Evolutionary conservation across 208 protist species (phyloP).

Genomic region (Trypanosomatidae sp.): DNA sequence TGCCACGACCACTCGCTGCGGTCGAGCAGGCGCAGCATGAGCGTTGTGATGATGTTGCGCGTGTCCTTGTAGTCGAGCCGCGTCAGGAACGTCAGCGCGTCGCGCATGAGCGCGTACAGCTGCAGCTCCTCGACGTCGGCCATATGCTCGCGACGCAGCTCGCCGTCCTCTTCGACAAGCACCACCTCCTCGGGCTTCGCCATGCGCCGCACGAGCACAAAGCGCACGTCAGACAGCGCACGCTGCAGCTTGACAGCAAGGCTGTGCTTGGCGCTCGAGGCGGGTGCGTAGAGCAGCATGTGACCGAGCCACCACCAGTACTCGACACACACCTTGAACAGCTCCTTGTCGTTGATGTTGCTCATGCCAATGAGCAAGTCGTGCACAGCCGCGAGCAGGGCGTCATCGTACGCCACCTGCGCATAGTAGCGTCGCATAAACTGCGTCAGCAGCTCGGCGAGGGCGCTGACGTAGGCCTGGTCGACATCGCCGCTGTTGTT

Average conservation of each 20-base stretch:
- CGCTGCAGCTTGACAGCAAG: slow-evolving; percentile 38
- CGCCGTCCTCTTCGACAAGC: slow-evolving; percentile 97
- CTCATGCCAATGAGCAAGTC: slow-evolving; percentile 92
- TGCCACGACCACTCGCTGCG: slow-evolving; percentile 92
- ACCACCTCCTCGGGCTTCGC: slow-evolving; percentile 99
- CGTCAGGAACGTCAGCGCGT: slow-evolving; percentile 96
- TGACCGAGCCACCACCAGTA: slow-evolving; percentile 95
- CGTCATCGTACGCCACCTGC: slow-evolving; percentile 81
- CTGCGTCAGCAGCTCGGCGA: slow-evolving; percentile 88
- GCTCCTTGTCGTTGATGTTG: slow-evolving; percentile 92
- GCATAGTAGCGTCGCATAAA: slow-evolving; percentile 89
- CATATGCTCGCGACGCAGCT: slow-evolving; percentile 94
- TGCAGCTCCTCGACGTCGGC: slow-evolving; percentile 95
- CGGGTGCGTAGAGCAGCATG: slow-evolving; percentile 19
- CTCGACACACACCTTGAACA: slow-evolving; percentile 99
- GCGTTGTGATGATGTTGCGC: slow-evolving; percentile 91
- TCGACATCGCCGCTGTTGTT: slow-evolving; percentile 26
- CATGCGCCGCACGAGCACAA: slow-evolving; percentile 95
- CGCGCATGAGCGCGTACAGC: slow-evolving; percentile 97
- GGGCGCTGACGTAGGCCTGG: slow-evolving; percentile 77
- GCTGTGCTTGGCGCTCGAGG: slow-evolving; percentile 32
- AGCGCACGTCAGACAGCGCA: slow-evolving; percentile 87
- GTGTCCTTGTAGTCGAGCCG: slow-evolving; percentile 93
- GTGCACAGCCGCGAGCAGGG: slow-evolving; percentile 68
- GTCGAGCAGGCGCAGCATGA: slow-evolving; percentile 73